Conservation (phyloP, 176 grass and related monocot species). For the Oryza officinalis region DNA sequence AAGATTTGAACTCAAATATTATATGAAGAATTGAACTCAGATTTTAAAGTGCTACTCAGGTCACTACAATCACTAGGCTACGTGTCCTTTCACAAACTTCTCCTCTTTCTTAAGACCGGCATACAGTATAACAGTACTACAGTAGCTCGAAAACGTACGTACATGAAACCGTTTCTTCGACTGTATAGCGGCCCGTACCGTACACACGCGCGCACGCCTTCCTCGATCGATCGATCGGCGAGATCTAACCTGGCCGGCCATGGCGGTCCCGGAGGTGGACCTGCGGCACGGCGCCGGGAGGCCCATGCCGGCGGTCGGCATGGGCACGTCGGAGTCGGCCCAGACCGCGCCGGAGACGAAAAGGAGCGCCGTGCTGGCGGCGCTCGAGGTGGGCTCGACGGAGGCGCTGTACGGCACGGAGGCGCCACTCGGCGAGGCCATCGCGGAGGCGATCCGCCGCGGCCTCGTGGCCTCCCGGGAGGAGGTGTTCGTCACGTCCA, state of each 20-base stretch:
- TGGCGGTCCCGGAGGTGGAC: slow-evolving; percentile 31
- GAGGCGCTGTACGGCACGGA: background rate
- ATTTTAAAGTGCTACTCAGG: too few relatives aligned
- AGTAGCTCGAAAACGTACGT: too few relatives aligned
- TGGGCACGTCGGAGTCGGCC: slow-evolving; percentile 43
- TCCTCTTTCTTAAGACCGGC: too few relatives aligned
- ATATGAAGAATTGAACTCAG: too few relatives aligned
- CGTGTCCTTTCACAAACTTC: too few relatives aligned
- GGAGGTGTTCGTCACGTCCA: slow-evolving; percentile 76
- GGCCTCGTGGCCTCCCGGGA: slow-evolving; percentile 50
- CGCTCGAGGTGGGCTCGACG: slow-evolving; percentile 43
- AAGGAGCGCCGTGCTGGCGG: slow-evolving; percentile 44
- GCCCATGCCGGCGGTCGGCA: slow-evolving; percentile 51
- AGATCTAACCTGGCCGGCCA: background rate
- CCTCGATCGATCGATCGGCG: too few relatives aligned
- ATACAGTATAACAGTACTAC: too few relatives aligned
- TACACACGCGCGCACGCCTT: too few relatives aligned
- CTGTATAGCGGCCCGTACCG: too few relatives aligned
- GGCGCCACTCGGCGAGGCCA: slow-evolving; percentile 42
- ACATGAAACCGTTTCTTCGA: too few relatives aligned
- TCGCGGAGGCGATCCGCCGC: slow-evolving; percentile 31
- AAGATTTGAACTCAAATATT: too few relatives aligned
- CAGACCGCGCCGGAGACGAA: background rate
- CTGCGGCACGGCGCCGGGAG: slow-evolving; percentile 37
- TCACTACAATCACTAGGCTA: too few relatives aligned